Base-by-base conservation (phyloP, 768 basidiomycete species). In the Postia placenta region DNA sequence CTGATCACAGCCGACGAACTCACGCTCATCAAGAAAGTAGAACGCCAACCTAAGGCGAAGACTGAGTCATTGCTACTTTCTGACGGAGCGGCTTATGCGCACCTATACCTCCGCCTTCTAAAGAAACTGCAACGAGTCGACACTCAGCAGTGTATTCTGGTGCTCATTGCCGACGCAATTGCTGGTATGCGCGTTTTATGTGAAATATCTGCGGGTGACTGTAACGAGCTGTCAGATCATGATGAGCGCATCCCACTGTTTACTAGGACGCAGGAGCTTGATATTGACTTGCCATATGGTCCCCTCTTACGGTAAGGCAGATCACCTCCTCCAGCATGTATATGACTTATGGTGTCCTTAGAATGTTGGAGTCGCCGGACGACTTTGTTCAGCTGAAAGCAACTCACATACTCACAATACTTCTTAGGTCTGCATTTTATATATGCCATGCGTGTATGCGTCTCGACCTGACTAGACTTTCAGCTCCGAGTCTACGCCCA, bases 361-460 rank as follows among this genome's bases (percentile, higher is more conserved):
- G 91, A 58, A 81, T 84, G 27, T 70, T 96, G 41, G 85, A 89
- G 33, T 80, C 85, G 11, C 85, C 84, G 56, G 96, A 98, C 64
- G 94, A 98, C 63, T 97, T 96, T 56, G 84, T 91, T n/a, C 91
- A 94, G 60, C 74, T 97, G 49, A 96, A 94, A 62, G 75, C 87
- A 11, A 77, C 87, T 0, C 88, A 95, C 60, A 87, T 98, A 54
- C 71, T 96, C 39, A 92, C 93, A 1, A 76, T 94, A 27, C 76
- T 97, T 20, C 77, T 95, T 30, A 83, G 87, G 85, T 85, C 38
- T 23, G 37, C 23, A 24, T 37, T 22, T 23, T 37, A 11, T n/a
- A 36, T 33, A 33, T 7, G 7, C 30, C 30, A 33, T n/a, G n/a
- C n/a, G n/a, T n/a, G n/a, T n/a, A 33, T 33, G 15, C 7, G 9